Evolutionary conservation across 352 stramenopile genomes (phyloP).

Genomic region (Phytophthora hibernalis): DNA sequence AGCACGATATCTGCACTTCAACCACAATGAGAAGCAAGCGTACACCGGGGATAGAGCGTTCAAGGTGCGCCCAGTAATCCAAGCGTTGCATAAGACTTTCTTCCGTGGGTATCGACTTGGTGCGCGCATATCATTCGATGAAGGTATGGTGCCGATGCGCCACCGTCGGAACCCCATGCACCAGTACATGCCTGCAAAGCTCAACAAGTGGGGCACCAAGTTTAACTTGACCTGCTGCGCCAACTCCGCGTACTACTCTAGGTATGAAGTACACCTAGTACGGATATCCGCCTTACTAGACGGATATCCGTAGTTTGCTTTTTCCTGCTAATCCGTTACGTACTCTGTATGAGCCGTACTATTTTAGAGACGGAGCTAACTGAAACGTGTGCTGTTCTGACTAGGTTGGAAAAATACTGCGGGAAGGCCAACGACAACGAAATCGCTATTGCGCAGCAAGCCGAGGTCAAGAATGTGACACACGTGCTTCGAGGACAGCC

Average conservation of each 20-base stretch:
- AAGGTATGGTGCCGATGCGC: constrained; percentile 7
- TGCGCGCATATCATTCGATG: background rate
- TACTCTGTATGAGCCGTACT: background rate
- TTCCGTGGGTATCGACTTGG: background rate
- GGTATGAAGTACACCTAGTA: background rate
- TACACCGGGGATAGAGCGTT: background rate
- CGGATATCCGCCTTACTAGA: too few species aligned
- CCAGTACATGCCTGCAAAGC: constrained; percentile 5
- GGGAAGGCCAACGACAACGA: constrained; percentile 1
- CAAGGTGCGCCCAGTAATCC: background rate
- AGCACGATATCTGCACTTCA: background rate
- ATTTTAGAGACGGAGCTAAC: background rate
- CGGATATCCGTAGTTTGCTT: too few species aligned
- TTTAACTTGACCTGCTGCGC: constrained; percentile 23
- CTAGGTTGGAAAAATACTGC: background rate
- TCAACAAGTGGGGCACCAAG: constrained; percentile 5
- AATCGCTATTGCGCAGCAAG: background rate
- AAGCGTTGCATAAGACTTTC: background rate
- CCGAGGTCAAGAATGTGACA: constrained; percentile 3
- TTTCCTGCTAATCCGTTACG: background rate
- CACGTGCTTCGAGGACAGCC: constrained; percentile 9
- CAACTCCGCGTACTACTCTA: constrained; percentile 4
- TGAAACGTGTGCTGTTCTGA: background rate
- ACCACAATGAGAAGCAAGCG: background rate
- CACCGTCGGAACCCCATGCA: background rate